Conservation (phyloP, 1,139 yeast genomes). For the Debaryomyces robertsiae region DNA sequence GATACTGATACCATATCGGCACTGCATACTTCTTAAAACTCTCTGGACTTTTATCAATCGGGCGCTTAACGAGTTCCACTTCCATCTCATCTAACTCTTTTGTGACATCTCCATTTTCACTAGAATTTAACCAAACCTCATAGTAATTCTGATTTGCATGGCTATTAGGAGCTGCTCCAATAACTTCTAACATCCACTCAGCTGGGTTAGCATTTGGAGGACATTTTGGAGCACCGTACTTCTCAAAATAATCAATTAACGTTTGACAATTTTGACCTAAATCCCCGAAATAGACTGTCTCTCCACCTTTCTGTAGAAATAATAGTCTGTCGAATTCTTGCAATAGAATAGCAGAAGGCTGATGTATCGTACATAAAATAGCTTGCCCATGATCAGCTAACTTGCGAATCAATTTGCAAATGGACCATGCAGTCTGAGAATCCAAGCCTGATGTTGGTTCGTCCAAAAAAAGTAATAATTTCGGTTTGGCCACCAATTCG, state of each 20-base stretch:
- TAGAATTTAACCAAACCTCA: slow-evolving; percentile 36
- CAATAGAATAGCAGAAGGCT: slow-evolving; percentile 43
- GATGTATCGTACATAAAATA: slow-evolving; percentile 46
- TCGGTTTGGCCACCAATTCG: slow-evolving; percentile 42
- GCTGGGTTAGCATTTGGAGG: slow-evolving; percentile 52
- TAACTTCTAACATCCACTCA: slow-evolving; percentile 59
- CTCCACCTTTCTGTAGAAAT: slow-evolving; percentile 50
- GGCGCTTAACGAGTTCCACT: slow-evolving; percentile 30
- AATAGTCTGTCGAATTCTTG: slow-evolving; percentile 39
- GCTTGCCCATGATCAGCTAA: slow-evolving; percentile 48
- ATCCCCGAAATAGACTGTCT: slow-evolving; percentile 69
- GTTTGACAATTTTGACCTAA: slow-evolving; percentile 56
- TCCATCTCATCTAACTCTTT: slow-evolving; percentile 30
- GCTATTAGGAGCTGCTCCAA: slow-evolving; percentile 44
- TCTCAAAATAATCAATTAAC: slow-evolving; percentile 57
- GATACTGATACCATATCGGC: slow-evolving; percentile 27
- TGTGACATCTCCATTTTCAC: slow-evolving; percentile 26
- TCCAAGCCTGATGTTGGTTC: slow-evolving; percentile 45
- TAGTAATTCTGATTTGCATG: slow-evolving; percentile 37
- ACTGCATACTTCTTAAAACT: slow-evolving; percentile 28
- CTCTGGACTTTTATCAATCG: slow-evolving; percentile 27
- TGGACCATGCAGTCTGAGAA: slow-evolving; percentile 48
- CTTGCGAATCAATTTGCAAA: slow-evolving; percentile 43
- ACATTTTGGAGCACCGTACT: slow-evolving; percentile 53
- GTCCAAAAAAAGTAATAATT: slow-evolving; percentile 36